Percentiles rank a stretch among this genome's conserved stretches.
These are phyloP conservation scores for Umbelopsis sp. DNA, from an alignment of 371 early-diverging fungal species.

Conservation along the genomic window DNA sequence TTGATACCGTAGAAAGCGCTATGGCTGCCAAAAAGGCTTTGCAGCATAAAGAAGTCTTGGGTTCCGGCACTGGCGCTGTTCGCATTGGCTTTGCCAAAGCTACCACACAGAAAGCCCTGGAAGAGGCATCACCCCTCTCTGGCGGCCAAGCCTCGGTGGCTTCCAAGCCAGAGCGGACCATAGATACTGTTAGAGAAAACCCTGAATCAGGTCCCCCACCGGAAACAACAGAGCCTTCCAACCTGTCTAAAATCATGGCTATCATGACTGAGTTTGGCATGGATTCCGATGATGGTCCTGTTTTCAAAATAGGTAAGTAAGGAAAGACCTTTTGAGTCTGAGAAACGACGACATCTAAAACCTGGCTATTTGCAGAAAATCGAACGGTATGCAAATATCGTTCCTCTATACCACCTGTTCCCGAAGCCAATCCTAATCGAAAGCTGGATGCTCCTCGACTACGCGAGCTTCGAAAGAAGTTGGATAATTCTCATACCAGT, in stretches of 20 bases:
- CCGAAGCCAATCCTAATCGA: slow-evolving; percentile 68
- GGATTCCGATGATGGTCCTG: slow-evolving; percentile 41
- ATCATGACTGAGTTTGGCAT: slow-evolving; percentile 39
- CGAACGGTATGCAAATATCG: not conserved
- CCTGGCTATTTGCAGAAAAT: not conserved
- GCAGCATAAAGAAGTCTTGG: slow-evolving; percentile 85
- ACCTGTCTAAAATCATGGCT: slow-evolving; percentile 13
- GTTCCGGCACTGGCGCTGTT: slow-evolving; percentile 72
- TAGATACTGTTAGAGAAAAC: not conserved
- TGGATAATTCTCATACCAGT: slow-evolving; percentile 71
- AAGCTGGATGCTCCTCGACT: slow-evolving; percentile 80
- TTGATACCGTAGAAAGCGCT: slow-evolving; percentile 85
- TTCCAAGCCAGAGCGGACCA: slow-evolving; percentile 7
- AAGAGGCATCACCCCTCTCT: slow-evolving; percentile 23
- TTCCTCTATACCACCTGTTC: slow-evolving; percentile 67
- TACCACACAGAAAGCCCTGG: slow-evolving; percentile 47
- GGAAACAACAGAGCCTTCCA: slow-evolving; percentile 1
- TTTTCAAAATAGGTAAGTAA: slow-evolving; percentile 24
- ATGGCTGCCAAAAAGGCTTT: slow-evolving; percentile 84
- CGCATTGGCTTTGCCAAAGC: slow-evolving; percentile 94
- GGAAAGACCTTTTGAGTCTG: not conserved
- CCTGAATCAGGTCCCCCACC: not conserved
- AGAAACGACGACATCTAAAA: no score
- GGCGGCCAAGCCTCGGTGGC: not conserved
- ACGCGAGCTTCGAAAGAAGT: slow-evolving; percentile 84